Evolutionary conservation across 768 basidiomycete species (phyloP).

Genomic region (Mrakia blollopis): DNA sequence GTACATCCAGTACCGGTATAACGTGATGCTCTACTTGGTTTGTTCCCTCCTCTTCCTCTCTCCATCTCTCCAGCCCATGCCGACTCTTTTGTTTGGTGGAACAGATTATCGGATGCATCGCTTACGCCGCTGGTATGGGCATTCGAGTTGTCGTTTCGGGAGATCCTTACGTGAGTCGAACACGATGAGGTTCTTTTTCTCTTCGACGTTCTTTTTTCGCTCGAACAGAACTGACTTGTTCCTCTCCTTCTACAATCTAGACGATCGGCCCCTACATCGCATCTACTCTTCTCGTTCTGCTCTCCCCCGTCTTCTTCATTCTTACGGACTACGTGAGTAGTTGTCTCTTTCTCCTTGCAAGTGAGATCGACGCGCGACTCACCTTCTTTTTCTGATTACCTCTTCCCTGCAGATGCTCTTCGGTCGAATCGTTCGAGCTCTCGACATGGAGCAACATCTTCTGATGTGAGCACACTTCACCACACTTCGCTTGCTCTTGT

Average conservation of each 20-base stretch:
- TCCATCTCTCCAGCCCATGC: no score
- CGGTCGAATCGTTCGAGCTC: background rate
- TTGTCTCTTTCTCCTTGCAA: background rate
- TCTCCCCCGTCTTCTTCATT: slow-evolving; percentile 3
- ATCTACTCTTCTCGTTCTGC: background rate
- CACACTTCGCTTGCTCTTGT: background rate
- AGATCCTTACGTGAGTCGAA: slow-evolving; percentile 5
- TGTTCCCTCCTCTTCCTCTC: background rate
- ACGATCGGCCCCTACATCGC: background rate
- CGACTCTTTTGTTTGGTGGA: no score
- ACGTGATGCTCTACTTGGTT: background rate
- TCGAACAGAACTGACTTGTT: background rate
- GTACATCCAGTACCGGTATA: no score
- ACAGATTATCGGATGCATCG: background rate
- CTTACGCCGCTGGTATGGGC: background rate
- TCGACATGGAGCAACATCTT: background rate
- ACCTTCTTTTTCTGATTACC: background rate
- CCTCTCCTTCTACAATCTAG: background rate
- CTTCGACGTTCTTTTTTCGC: no score
- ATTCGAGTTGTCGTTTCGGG: background rate
- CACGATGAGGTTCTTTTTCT: no score
- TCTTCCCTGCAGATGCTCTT: background rate
- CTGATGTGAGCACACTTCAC: background rate
- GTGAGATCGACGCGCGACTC: background rate
- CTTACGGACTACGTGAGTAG: background rate